Percentiles rank a stretch among this genome's conserved stretches.
Conservation (phyloP, 148 eudicot genomes). For the Pouteria glomerata region DNA sequence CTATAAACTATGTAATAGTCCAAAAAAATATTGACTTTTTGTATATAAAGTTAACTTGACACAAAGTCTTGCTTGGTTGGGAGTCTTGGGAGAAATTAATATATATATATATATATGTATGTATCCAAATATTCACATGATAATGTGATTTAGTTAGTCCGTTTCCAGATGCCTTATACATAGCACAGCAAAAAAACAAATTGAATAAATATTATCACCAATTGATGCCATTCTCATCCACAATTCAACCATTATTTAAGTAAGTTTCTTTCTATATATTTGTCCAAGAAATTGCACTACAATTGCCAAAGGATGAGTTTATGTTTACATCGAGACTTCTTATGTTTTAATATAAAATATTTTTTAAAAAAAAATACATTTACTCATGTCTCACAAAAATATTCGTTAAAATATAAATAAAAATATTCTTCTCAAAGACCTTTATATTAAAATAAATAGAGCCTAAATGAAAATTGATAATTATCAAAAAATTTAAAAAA, state of each 20-base stretch:
- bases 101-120: no score
- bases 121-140: slow-evolving; percentile 25
- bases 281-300: slow-evolving; percentile 4
- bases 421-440: no score
- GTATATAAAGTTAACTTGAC: slow-evolving; percentile 6
- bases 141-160: slow-evolving; percentile 34
- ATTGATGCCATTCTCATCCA: slow-evolving; percentile 8
- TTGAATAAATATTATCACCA: slow-evolving; percentile 6
- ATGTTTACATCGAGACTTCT: not conserved
- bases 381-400: not conserved
- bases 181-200: slow-evolving; percentile 9
- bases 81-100: no score
- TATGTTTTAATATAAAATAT: not conserved
- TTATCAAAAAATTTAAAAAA: no score
- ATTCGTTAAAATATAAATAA: not conserved
- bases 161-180: slow-evolving; percentile 16
- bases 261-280: not conserved
- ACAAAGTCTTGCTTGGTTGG: slow-evolving; percentile 15
- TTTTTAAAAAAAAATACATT: no score
- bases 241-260: not conserved
- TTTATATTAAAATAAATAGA: no score
- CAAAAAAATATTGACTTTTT: not conserved
- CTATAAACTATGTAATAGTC: not conserved
- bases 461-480: no score
- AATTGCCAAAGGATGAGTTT: not conserved